Percentiles rank a stretch among this genome's conserved stretches.
Conservation (phyloP, 139 green algal genomes). For the Dunaliella sp. region DNA sequence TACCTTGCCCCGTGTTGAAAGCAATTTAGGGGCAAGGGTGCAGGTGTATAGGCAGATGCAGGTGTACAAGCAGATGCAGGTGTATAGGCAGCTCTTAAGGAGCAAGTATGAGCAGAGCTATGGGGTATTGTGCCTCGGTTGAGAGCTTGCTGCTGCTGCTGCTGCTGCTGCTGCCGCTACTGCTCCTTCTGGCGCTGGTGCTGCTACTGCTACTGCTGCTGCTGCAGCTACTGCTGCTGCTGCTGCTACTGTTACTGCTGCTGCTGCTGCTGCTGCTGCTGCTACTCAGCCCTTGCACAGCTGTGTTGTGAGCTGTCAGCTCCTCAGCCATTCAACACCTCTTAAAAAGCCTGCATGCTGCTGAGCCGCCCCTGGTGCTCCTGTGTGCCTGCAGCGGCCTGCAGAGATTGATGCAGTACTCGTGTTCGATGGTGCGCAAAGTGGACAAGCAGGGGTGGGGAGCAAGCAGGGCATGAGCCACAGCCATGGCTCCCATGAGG, state of each 20-base stretch:
- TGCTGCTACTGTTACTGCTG: not conserved
- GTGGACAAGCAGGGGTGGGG: not conserved
- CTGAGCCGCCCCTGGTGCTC: not conserved
- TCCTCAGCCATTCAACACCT: not conserved
- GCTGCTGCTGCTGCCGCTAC: too few species aligned
- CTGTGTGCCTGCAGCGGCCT: slow-evolving; percentile 15
- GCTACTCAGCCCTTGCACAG: not conserved
- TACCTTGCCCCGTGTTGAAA: too few species aligned
- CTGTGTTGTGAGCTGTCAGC: not conserved
- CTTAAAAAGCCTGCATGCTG: not conserved
- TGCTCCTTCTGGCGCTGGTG: too few species aligned
- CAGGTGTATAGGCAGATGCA: too few species aligned
- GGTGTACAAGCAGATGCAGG: too few species aligned
- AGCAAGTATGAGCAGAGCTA: too few species aligned
- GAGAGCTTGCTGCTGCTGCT: too few species aligned
- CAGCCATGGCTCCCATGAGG: not conserved
- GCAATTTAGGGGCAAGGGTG: too few species aligned
- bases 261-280: not conserved
- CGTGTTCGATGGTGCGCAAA: slow-evolving; percentile 27
- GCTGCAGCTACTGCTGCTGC: too few species aligned
- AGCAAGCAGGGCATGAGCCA: not conserved
- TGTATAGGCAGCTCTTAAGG: too few species aligned
- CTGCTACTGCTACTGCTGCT: too few species aligned
- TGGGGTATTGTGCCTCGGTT: too few species aligned
- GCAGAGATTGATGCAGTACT: slow-evolving; percentile 49